Evolutionary conservation across 768 basidiomycete genomes (phyloP).

Genomic region (Lyophyllum semitale): DNA sequence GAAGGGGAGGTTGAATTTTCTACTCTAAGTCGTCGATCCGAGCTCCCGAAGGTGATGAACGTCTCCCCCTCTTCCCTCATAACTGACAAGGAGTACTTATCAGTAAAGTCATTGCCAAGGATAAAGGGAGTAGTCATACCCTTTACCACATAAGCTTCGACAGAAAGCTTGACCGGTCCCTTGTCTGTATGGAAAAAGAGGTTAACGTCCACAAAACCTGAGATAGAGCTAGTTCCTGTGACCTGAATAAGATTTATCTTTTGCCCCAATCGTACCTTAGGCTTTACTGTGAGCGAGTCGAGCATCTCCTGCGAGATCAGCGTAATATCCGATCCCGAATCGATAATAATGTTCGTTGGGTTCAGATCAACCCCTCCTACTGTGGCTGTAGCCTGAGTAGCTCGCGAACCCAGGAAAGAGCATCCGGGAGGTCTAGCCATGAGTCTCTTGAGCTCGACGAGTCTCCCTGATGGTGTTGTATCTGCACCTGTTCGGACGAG

Average conservation of each 20-base stretch:
- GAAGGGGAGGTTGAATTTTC: background rate
- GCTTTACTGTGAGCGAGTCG: too few relatives aligned
- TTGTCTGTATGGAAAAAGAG: too few relatives aligned
- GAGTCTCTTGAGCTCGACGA: background rate
- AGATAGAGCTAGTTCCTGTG: too few relatives aligned
- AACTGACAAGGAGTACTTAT: conserved; percentile 33
- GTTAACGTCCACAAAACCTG: too few relatives aligned
- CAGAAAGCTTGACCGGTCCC: too few relatives aligned
- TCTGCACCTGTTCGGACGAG: background rate
- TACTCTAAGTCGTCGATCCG: background rate
- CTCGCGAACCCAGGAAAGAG: background rate
- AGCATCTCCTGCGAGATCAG: too few relatives aligned
- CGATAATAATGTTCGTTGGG: too few relatives aligned
- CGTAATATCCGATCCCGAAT: too few relatives aligned
- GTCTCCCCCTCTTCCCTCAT: conserved; percentile 7
- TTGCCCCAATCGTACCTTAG: background rate
- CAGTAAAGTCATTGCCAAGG: conserved; percentile 32
- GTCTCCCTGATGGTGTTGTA: background rate
- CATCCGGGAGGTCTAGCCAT: background rate
- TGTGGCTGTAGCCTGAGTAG: too few relatives aligned
- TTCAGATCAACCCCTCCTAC: too few relatives aligned
- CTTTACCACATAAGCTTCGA: too few relatives aligned
- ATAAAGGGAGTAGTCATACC: conserved; percentile 27
- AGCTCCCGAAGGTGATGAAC: background rate
- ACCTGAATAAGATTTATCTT: background rate